phyloP scores from a whole-genome alignment of 2,329 filamentous ascomycete genomes.

The Xylariaceae sp. region DNA sequence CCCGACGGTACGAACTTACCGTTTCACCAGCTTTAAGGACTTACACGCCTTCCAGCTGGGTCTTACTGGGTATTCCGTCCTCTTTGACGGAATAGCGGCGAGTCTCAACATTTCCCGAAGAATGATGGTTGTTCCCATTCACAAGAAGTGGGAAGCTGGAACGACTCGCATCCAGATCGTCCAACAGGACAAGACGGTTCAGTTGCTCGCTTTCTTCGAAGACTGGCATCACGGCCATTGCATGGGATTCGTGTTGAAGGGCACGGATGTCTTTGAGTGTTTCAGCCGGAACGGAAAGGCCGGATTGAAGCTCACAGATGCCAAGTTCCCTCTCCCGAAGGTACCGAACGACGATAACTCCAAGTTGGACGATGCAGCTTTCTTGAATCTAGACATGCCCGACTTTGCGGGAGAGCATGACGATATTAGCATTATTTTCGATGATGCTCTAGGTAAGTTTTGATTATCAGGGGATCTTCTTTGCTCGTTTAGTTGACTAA shows the following conservation, averaged over 20 bases:
- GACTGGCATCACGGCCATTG: conserved; percentile 81
- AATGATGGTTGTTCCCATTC: conserved; percentile 84
- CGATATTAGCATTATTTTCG: conserved; percentile 81
- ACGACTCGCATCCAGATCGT: conserved; percentile 76
- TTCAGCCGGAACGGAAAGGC: conserved; percentile 60
- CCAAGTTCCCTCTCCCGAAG: conserved; percentile 80
- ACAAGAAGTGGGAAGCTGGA: conserved; percentile 90
- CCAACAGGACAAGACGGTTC: conserved; percentile 65
- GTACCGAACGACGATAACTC: conserved; percentile 47
- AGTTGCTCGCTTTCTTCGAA: conserved; percentile 81
- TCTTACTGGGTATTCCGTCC: conserved; percentile 72
- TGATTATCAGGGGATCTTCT: not conserved
- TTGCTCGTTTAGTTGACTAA: conserved; percentile 21
- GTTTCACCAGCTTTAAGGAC: conserved; percentile 60
- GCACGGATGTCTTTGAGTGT: conserved; percentile 75
- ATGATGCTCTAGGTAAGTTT: conserved; percentile 66
- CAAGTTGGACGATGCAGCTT: conserved; percentile 58
- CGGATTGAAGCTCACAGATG: conserved; percentile 75
- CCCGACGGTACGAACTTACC: conserved; percentile 66
- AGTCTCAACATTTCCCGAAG: conserved; percentile 77
- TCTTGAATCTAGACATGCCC: conserved; percentile 79
- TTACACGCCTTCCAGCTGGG: conserved; percentile 75
- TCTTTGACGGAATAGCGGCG: conserved; percentile 66
- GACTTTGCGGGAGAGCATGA: conserved; percentile 91
- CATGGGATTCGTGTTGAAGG: conserved; percentile 83